Conservation (phyloP, 2,329 filamentous ascomycete genomes). For the Zymoseptoria pseudotritici region DNA sequence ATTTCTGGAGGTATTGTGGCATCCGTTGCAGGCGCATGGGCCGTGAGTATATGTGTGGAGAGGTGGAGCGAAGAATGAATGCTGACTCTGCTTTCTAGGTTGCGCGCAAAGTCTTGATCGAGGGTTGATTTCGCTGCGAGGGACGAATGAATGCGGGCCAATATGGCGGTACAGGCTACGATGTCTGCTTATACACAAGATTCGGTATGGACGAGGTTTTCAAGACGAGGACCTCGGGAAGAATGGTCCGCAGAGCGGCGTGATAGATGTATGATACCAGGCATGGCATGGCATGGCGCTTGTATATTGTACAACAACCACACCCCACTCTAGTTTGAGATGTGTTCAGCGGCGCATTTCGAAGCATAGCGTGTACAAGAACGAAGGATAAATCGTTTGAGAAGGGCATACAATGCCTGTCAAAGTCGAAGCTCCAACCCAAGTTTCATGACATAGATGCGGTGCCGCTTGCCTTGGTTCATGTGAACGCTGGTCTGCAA, state of each 20-base stretch:
- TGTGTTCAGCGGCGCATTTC: neutral
- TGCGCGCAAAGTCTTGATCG: conserved; percentile 18
- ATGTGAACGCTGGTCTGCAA: neutral
- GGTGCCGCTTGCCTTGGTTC: neutral
- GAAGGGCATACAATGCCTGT: neutral
- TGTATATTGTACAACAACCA: conserved; percentile 1
- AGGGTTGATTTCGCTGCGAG: conserved; percentile 6
- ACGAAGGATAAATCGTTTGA: neutral
- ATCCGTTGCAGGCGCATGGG: conserved; percentile 77
- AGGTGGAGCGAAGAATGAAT: neutral
- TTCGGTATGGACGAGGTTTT: neutral
- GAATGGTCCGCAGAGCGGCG: neutral
- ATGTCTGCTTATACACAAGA: neutral
- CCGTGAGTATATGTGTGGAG: conserved; percentile 55
- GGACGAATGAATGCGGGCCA: neutral
- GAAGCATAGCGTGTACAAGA: conserved; percentile 4
- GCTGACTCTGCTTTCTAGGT: conserved; percentile 11
- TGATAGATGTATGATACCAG: conserved; percentile 1
- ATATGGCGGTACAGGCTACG: neutral
- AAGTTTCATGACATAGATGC: neutral
- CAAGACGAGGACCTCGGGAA: neutral
- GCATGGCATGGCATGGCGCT: conserved; percentile 2
- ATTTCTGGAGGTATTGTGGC: conserved; percentile 89
- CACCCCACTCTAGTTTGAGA: conserved; percentile 1
- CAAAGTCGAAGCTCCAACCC: neutral